These are phyloP conservation scores for Petunia secreta DNA, from an alignment of 257 asterid genomes.

Conservation along the genomic window DNA sequence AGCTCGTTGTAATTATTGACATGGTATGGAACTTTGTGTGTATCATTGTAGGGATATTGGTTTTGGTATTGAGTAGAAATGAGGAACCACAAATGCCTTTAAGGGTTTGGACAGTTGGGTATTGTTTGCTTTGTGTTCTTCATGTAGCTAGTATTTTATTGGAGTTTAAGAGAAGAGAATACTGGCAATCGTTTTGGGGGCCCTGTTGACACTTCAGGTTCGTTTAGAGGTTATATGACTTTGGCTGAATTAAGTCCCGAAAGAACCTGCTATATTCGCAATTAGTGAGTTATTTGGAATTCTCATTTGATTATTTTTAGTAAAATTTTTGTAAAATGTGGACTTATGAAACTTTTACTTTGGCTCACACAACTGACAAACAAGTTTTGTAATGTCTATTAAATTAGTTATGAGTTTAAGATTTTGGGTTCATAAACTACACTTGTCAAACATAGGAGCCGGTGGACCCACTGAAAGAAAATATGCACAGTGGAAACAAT, in stretches of 20 bases:
- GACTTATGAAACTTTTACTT: no score
- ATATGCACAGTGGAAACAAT: no score
- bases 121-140: constrained; percentile 57
- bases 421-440: no score
- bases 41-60: constrained; percentile 49
- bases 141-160: constrained; percentile 57
- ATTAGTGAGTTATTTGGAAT: no score
- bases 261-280: background rate
- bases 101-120: constrained; percentile 65
- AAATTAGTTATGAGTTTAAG: no score
- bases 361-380: no score
- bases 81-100: constrained; percentile 59
- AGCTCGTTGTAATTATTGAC: constrained; percentile 63
- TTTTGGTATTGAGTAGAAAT: constrained; percentile 48
- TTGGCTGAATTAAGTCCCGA: background rate
- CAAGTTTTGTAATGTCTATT: no score
- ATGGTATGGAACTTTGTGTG: constrained; percentile 63
- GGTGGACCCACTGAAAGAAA: no score
- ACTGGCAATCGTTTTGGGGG: background rate
- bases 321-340: no score
- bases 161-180: constrained; percentile 49
- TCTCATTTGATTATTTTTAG: no score
- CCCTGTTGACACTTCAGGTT: background rate
- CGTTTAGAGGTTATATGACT: background rate
- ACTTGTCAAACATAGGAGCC: no score